phyloP scores from a whole-genome alignment of 495 filamentous ascomycete genomes.

The Cladorrhinum samala region DNA sequence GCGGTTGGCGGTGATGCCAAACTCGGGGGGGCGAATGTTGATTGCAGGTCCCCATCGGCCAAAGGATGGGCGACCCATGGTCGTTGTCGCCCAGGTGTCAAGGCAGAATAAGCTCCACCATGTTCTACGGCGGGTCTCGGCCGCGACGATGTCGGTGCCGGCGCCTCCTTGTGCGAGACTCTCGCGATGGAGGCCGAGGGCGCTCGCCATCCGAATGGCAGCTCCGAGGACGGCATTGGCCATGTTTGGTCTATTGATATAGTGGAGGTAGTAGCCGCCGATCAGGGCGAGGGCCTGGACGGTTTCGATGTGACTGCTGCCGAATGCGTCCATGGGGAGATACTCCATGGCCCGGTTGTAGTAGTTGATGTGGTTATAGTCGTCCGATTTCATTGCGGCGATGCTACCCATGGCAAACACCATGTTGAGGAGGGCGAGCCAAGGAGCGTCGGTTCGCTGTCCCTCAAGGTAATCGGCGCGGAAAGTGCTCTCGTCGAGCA shows the following conservation, averaged over 20 bases:
- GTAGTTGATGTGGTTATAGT: slow-evolving; percentile 66
- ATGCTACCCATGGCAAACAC: slow-evolving; percentile 76
- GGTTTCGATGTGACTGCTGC: slow-evolving; percentile 62
- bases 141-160: slow-evolving; percentile 47
- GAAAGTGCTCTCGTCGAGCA: slow-evolving; percentile 71
- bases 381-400: slow-evolving; percentile 60
- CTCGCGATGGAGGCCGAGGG: slow-evolving; percentile 71
- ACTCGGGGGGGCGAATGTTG: slow-evolving; percentile 63
- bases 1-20: slow-evolving; percentile 37
- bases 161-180: slow-evolving; percentile 42
- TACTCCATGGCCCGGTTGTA: slow-evolving; percentile 65
- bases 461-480: slow-evolving; percentile 64
- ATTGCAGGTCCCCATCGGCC: slow-evolving; percentile 68
- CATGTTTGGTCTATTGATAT: slow-evolving; percentile 72
- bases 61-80: slow-evolving; percentile 70
- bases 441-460: slow-evolving; percentile 61
- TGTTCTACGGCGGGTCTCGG: slow-evolving; percentile 61
- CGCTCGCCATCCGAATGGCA: slow-evolving; percentile 62
- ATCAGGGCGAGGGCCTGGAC: slow-evolving; percentile 67
- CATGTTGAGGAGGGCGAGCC: slow-evolving; percentile 73
- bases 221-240: slow-evolving; percentile 62
- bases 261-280: slow-evolving; percentile 74
- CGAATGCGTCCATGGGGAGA: slow-evolving; percentile 60
- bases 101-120: slow-evolving; percentile 81
- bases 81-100: slow-evolving; percentile 73